Percentiles rank a stretch among this genome's conserved stretches.
phyloP scores from a whole-genome alignment of 1,284 basidiomycete species.

The Entoloma clypeatum region DNA sequence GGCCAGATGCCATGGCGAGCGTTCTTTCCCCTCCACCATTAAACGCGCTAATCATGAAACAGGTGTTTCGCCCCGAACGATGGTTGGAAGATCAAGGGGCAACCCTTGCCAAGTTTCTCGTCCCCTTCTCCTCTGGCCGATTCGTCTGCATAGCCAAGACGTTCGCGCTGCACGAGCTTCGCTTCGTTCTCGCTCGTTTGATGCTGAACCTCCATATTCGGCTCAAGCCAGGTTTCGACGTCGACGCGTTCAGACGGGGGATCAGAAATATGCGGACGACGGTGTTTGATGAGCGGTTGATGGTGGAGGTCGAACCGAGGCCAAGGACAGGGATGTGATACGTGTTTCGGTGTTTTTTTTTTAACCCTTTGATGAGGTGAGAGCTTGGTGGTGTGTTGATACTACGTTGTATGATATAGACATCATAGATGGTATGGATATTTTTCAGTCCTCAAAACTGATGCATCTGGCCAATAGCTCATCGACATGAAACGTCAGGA shows the following conservation, averaged over 20 bases:
- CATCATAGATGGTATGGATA: too few species aligned
- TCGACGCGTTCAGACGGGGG: constrained; percentile 4
- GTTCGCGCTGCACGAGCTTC: constrained; percentile 20
- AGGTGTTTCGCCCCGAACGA: constrained; percentile 20
- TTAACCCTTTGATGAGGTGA: too few species aligned
- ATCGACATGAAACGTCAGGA: too few species aligned
- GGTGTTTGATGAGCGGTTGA: constrained; percentile 9
- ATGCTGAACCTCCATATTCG: constrained; percentile 11
- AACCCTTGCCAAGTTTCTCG: not conserved
- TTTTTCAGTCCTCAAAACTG: too few species aligned
- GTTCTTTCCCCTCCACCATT: not conserved
- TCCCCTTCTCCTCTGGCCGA: constrained; percentile 4
- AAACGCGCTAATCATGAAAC: not conserved
- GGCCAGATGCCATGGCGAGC: constrained; percentile 18
- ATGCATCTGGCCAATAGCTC: too few species aligned
- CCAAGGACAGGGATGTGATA: too few species aligned
- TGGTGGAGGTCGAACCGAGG: constrained; percentile 2
- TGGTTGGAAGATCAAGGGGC: constrained; percentile 15
- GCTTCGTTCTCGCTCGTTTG: constrained; percentile 11
- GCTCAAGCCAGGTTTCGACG: constrained; percentile 11
- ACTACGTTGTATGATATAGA: too few species aligned
- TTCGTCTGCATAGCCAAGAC: constrained; percentile 15
- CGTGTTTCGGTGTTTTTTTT: too few species aligned
- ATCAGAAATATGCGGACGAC: constrained; percentile 15
- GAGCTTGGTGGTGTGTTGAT: too few species aligned